Conservation (phyloP, 2,329 filamentous ascomycete genomes). For the Monosporascus ibericus region DNA sequence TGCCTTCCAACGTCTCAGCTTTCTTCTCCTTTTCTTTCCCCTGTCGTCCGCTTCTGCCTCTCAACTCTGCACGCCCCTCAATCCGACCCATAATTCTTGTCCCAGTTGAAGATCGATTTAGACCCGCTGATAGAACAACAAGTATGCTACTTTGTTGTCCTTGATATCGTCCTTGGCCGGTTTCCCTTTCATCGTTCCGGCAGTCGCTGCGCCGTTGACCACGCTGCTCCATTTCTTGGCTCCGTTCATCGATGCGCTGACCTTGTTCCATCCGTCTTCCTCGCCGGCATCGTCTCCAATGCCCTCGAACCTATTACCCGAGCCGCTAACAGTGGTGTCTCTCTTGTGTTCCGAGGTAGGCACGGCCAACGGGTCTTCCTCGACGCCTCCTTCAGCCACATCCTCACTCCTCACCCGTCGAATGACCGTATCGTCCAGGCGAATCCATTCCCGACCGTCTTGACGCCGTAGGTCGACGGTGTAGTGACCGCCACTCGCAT, state of each 20-base stretch:
- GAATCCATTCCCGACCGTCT: constrained; percentile 93
- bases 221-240: constrained; percentile 69
- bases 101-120: constrained; percentile 17
- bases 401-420: constrained; percentile 80
- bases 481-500: constrained; percentile 92
- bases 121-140: constrained; percentile 88
- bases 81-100: not conserved
- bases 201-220: constrained; percentile 59
- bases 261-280: constrained; percentile 78
- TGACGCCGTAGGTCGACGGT: constrained; percentile 95
- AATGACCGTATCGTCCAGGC: constrained; percentile 89
- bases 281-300: constrained; percentile 61
- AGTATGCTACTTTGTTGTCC: constrained; percentile 95
- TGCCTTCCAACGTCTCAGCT: not conserved
- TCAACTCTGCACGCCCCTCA: no score
- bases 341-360: constrained; percentile 60
- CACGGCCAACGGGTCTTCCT: constrained; percentile 63
- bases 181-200: constrained; percentile 49
- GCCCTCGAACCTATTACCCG: constrained; percentile 68
- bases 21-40: not conserved
- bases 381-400: constrained; percentile 76
- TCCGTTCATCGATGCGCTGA: constrained; percentile 56
- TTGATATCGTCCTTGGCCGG: constrained; percentile 60
- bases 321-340: constrained; percentile 31
- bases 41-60: not conserved